These are phyloP conservation scores for Hypoxylon fragiforme DNA, from an alignment of 495 filamentous ascomycete genomes.

Conservation along the genomic window DNA sequence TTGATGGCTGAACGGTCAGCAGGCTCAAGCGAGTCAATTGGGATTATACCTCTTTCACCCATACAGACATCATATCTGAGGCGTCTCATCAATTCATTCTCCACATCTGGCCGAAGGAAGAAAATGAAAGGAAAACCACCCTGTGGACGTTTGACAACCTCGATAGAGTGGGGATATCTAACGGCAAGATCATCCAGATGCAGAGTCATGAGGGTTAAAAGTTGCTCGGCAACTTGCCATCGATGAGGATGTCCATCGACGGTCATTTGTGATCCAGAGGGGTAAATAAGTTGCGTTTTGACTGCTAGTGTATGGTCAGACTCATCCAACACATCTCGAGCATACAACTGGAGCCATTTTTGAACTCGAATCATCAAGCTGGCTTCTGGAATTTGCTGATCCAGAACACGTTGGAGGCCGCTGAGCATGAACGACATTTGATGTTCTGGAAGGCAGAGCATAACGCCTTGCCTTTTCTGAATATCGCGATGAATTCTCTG, in stretches of 20 bases:
- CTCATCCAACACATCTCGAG: constrained; percentile 65
- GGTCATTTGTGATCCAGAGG: constrained; percentile 50
- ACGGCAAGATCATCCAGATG: constrained; percentile 42
- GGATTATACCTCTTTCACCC: constrained; percentile 36
- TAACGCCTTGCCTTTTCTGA: constrained; percentile 42
- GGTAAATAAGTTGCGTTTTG: constrained; percentile 55
- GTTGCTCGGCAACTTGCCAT: constrained; percentile 45
- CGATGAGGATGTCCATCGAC: constrained; percentile 55
- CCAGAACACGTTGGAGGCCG: constrained; percentile 49
- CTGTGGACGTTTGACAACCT: constrained; percentile 42
- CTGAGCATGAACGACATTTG: constrained; percentile 58
- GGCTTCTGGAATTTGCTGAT: constrained; percentile 32
- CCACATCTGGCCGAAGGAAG: constrained; percentile 50
- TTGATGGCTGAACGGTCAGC: constrained; percentile 44
- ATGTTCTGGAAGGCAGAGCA: constrained; percentile 56
- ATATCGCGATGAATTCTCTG: constrained; percentile 42
- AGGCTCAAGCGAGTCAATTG: constrained; percentile 24
- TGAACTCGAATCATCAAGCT: constrained; percentile 41
- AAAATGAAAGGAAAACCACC: constrained; percentile 49
- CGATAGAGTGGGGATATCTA: constrained; percentile 48
- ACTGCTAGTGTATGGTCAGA: constrained; percentile 66
- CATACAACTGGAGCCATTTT: constrained; percentile 45
- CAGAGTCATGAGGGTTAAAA: constrained; percentile 40
- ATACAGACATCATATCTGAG: constrained; percentile 44
- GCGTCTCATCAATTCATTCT: constrained; percentile 45